Percentiles rank a stretch among this genome's conserved stretches.
Evolutionary conservation across 805 yeast species (phyloP).

Genomic region (Candida incommunis): DNA sequence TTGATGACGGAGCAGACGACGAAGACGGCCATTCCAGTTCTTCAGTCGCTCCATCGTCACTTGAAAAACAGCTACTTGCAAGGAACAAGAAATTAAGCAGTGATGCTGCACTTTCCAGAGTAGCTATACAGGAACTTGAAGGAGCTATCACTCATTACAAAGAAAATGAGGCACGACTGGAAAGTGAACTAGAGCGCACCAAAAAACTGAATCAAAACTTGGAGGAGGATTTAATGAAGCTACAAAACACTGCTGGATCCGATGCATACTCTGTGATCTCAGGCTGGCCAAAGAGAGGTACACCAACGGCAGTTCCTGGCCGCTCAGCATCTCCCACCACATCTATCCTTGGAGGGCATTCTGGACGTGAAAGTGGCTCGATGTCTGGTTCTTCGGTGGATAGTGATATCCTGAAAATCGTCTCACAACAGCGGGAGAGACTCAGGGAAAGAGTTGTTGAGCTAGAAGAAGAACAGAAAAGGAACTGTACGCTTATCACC

Average conservation of each 20-base stretch:
- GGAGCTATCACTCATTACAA: slow-evolving; percentile 27
- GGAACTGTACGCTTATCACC: slow-evolving; percentile 35
- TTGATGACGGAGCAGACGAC: slow-evolving; percentile 24
- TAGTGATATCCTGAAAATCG: slow-evolving; percentile 52
- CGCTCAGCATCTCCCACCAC: not conserved
- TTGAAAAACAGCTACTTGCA: slow-evolving; percentile 27
- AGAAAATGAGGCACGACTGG: slow-evolving; percentile 14
- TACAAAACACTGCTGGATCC: slow-evolving; percentile 30
- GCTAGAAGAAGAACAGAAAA: slow-evolving; percentile 67
- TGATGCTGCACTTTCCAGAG: slow-evolving; percentile 53
- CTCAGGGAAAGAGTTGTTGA: slow-evolving; percentile 73
- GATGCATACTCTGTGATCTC: slow-evolving; percentile 20
- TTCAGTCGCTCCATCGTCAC: not conserved
- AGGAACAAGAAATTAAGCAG: slow-evolving; percentile 62
- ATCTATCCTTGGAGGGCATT: slow-evolving; percentile 19
- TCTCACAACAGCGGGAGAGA: slow-evolving; percentile 90
- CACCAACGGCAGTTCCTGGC: slow-evolving; percentile 2
- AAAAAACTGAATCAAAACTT: slow-evolving; percentile 41
- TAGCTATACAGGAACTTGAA: slow-evolving; percentile 37
- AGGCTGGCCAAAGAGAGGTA: slow-evolving; percentile 16
- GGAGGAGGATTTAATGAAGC: slow-evolving; percentile 56
- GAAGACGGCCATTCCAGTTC: slow-evolving; percentile 15
- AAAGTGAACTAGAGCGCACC: slow-evolving; percentile 28
- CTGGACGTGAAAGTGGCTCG: slow-evolving; percentile 6
- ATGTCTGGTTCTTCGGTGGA: slow-evolving; percentile 9